These are phyloP conservation scores for Cladophialophora exuberans DNA, from an alignment of 2,329 filamentous ascomycete genomes.

Conservation along the genomic window DNA sequence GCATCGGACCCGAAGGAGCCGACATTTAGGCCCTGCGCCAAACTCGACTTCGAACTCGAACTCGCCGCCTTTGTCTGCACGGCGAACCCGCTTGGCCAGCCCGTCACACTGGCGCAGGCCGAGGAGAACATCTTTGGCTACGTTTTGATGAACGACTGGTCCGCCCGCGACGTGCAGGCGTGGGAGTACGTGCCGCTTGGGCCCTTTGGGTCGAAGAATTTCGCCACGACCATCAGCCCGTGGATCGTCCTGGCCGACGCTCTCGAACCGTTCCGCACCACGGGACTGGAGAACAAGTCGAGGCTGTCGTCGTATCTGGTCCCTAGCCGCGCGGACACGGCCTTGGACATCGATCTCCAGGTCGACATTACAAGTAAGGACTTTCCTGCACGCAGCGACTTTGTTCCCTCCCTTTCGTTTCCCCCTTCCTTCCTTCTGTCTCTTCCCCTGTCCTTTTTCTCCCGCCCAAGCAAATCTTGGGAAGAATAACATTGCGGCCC, in stretches of 20 bases:
- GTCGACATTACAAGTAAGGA: conserved; percentile 63
- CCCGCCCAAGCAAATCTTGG: too few relatives aligned
- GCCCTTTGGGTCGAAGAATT: conserved; percentile 83
- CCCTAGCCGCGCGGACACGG: conserved; percentile 60
- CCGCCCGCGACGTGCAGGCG: conserved; percentile 76
- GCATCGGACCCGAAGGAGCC: conserved; percentile 64
- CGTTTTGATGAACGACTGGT: conserved; percentile 85
- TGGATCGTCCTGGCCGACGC: conserved; percentile 80
- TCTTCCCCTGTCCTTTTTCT: too few relatives aligned
- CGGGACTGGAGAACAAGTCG: conserved; percentile 58
- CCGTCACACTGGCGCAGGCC: conserved; percentile 65
- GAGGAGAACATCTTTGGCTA: conserved; percentile 75
- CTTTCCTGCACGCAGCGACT: conserved; percentile 37
- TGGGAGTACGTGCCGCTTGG: conserved; percentile 84
- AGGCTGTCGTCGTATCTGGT: conserved; percentile 65
- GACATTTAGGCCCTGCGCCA: conserved; percentile 64
- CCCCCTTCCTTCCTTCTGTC: too few relatives aligned
- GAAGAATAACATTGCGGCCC: too few relatives aligned
- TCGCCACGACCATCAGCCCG: conserved; percentile 73
- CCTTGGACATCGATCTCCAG: conserved; percentile 71
- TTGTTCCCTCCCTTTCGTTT: too few relatives aligned
- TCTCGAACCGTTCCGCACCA: conserved; percentile 65
- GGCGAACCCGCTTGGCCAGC: conserved; percentile 53
- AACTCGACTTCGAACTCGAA: conserved; percentile 78
- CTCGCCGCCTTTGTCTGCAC: conserved; percentile 73